Evolutionary conservation across 2,329 filamentous ascomycete genomes (phyloP), one percentile per base, ranked within the genome.

Genomic region (Pyricularia pennisetigena): DNA sequence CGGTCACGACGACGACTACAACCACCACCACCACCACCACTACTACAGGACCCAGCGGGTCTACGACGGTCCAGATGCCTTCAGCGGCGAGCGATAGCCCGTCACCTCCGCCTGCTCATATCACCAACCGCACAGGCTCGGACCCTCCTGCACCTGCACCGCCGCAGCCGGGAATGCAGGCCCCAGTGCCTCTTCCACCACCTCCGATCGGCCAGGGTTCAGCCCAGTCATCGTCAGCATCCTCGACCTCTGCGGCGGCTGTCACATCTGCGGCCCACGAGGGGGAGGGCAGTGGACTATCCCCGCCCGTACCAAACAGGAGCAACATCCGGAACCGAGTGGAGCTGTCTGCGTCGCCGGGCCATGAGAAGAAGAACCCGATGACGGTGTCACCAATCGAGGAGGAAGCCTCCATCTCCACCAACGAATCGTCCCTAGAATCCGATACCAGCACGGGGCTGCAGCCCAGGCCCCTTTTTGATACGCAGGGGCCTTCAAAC

Each of bases 51-150:
- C 65, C 65, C 7, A 66, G 65, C 41, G 65, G 41, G 26, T 66
- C 65, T n/a, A 66, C 65, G n/a, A 66, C 65, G 20, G 65, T 66
- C 12, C 65, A 66, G 41, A 66, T 57, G 26, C 65, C 65, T 16
- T 57, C 41, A 5, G 59, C 16, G 1, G 59, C 59, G 24, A n/a
- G 35, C 1, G 26, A 26, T 20, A 65, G 28, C 10, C 29, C 63
- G 63, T 32, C 63, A 30, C 29, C 63, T 7, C 24, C 65, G 28
- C 26, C 41, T 29, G 65, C 65, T 14, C 65, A 66, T 24, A 57
- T 66, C 10, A 66, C 65, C 20, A 41, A 26, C 24, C 29, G 14
- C 8, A 66, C 41, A 29, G 64, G 65, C 35, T 49, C 65, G 14
- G 65, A 66, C 29, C 41, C 65, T 16, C 65, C 41, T 4, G 35